Percentiles rank a stretch among this genome's conserved stretches.
phyloP scores from a whole-genome alignment of 306 rosid genomes.

The Cucumis cinereus region DNA sequence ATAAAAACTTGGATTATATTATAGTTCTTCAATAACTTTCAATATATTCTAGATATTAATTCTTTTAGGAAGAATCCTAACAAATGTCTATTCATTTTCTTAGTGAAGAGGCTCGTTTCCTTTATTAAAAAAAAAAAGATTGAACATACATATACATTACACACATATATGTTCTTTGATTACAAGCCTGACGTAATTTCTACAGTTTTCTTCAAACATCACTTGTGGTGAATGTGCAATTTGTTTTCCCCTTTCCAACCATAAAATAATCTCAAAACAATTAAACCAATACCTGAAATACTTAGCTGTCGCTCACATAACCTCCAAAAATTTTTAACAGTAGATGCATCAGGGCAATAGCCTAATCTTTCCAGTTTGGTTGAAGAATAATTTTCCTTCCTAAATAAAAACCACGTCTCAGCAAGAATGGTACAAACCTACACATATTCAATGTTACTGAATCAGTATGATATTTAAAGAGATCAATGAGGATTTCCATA shows the following conservation, averaged over 20 bases:
- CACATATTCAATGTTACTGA: slow-evolving; percentile 21
- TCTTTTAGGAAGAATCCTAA: too few relatives aligned
- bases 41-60: too few relatives aligned
- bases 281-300: slow-evolving; percentile 43
- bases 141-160: too few relatives aligned
- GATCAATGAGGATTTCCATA: not conserved
- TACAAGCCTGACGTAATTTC: not conserved
- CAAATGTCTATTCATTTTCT: too few relatives aligned
- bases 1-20: too few relatives aligned
- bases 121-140: too few relatives aligned
- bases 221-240: not conserved
- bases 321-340: slow-evolving; percentile 63
- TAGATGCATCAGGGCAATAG: slow-evolving; percentile 41
- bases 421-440: slow-evolving; percentile 71
- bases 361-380: slow-evolving; percentile 60
- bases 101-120: too few relatives aligned
- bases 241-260: not conserved
- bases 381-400: slow-evolving; percentile 30
- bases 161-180: not conserved
- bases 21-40: too few relatives aligned
- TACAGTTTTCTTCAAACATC: not conserved
- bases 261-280: not conserved
- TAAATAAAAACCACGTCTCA: slow-evolving; percentile 54
- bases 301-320: slow-evolving; percentile 65
- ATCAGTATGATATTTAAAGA: slow-evolving; percentile 12